These are phyloP conservation scores for Lepidium aucheri DNA, from an alignment of 345 rosid genomes.

Conservation along the genomic window DNA sequence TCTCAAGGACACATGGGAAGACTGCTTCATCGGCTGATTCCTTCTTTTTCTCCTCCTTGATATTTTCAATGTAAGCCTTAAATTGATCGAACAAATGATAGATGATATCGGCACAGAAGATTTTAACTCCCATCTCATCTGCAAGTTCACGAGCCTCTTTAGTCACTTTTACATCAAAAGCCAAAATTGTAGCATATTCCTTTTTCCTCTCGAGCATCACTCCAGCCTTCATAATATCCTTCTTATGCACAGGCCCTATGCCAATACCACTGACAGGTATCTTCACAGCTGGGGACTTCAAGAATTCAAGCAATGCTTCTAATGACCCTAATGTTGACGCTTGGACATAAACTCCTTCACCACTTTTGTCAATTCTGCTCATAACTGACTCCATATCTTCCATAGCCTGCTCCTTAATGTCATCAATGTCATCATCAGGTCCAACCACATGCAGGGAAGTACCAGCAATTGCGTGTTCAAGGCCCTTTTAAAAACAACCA, in stretches of 20 bases:
- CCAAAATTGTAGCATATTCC: conserved; percentile 81
- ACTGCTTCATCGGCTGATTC: conserved; percentile 89
- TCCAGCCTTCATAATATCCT: conserved; percentile 87
- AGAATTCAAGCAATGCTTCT: conserved; percentile 84
- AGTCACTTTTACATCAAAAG: no score
- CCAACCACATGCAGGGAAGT: conserved; percentile 74
- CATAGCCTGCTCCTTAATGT: conserved; percentile 51
- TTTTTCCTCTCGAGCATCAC: conserved; percentile 90
- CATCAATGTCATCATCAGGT: conserved; percentile 67
- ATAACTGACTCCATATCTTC: conserved; percentile 82
- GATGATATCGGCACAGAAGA: conserved; percentile 92
- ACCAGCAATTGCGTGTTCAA: conserved; percentile 92
- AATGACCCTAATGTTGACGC: conserved; percentile 90
- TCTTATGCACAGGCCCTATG: conserved; percentile 84
- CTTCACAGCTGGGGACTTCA: conserved; percentile 72
- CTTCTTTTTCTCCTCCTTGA: conserved; percentile 84
- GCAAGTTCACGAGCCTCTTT: conserved; percentile 88
- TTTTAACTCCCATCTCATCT: conserved; percentile 81
- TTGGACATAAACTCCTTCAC: conserved; percentile 91
- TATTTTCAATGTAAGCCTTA: conserved; percentile 67
- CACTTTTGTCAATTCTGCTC: conserved; percentile 72
- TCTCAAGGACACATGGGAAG: conserved; percentile 82
- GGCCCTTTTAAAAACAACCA: conserved; percentile 44
- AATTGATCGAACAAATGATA: conserved; percentile 91
- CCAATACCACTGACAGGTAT: conserved; percentile 86